Conservation (phyloP, 2,329 filamentous ascomycete species). For the Penicillium nordicum region DNA sequence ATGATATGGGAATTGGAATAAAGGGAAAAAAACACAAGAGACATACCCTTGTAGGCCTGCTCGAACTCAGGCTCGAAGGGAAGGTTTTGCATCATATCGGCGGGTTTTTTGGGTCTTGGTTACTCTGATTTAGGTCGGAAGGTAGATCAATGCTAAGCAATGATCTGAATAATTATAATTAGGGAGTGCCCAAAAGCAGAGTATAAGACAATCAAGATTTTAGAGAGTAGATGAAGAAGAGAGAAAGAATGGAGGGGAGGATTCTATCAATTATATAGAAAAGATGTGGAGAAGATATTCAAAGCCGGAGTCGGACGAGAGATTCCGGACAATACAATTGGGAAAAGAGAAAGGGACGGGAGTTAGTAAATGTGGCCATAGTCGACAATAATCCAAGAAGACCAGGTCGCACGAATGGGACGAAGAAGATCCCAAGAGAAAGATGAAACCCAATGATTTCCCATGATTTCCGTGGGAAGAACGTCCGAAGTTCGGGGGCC, state of each 20-base stretch:
- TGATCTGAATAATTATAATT: background rate
- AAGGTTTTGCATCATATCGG: slow-evolving; percentile 70
- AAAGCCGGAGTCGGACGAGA: slow-evolving; percentile 35
- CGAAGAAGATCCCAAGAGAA: background rate
- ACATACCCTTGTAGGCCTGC: slow-evolving; percentile 91
- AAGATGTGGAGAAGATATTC: slow-evolving; percentile 10
- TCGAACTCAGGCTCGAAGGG: slow-evolving; percentile 93
- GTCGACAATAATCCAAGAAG: slow-evolving; percentile 7
- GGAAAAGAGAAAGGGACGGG: slow-evolving; percentile 3
- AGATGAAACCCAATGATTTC: slow-evolving; percentile 2
- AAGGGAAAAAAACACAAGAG: background rate
- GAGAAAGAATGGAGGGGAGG: slow-evolving; percentile 13
- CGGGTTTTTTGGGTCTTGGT: slow-evolving; percentile 6
- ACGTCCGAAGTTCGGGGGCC: slow-evolving; percentile 35
- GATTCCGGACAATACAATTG: slow-evolving; percentile 10
- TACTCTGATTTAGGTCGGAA: background rate
- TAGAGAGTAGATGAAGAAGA: slow-evolving; percentile 13
- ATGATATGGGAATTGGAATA: background rate
- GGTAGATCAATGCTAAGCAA: slow-evolving; percentile 5
- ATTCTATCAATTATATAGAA: slow-evolving; percentile 24
- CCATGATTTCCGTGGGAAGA: slow-evolving; percentile 18
- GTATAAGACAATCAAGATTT: background rate
- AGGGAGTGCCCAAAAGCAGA: slow-evolving; percentile 12
- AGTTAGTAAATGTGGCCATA: slow-evolving; percentile 8
- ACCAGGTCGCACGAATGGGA: slow-evolving; percentile 13